A percentile compares a stretch with the other conserved stretches of the same genome.
phyloP scores from a whole-genome alignment of 768 basidiomycete species.

The Tylopilus felleus region DNA sequence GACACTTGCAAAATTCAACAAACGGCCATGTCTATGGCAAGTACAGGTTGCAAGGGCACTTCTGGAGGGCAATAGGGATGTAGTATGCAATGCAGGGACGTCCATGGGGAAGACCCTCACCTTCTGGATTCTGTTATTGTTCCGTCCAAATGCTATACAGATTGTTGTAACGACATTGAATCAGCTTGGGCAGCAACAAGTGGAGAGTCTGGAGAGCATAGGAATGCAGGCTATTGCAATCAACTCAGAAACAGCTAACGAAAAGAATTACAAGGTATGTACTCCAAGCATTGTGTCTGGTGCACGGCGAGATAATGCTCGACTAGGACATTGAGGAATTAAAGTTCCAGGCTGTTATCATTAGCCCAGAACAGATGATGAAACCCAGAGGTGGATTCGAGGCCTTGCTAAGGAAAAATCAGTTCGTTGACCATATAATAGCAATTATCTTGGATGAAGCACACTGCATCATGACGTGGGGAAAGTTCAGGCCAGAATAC shows the following conservation, averaged over 20 bases:
- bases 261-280: neutral
- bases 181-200: neutral
- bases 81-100: neutral
- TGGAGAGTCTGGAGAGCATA: neutral
- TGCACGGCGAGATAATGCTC: neutral
- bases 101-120: neutral
- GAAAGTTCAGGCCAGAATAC: neutral
- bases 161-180: neutral
- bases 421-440: neutral
- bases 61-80: neutral
- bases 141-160: neutral
- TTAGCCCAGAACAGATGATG: neutral
- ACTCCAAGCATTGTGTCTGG: neutral
- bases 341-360: neutral
- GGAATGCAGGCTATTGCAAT: neutral
- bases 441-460: slow-evolving; percentile 10
- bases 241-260: neutral
- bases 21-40: neutral
- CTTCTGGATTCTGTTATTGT: neutral
- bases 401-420: neutral
- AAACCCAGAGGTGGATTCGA: neutral
- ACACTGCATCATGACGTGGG: neutral
- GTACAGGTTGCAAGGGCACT: neutral
- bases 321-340: neutral
- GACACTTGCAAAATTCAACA: neutral